Evolutionary conservation across 495 filamentous ascomycete genomes (phyloP), one percentile per base, ranked within the genome.

Genomic region (Hypoxylon lienhwacheense): DNA sequence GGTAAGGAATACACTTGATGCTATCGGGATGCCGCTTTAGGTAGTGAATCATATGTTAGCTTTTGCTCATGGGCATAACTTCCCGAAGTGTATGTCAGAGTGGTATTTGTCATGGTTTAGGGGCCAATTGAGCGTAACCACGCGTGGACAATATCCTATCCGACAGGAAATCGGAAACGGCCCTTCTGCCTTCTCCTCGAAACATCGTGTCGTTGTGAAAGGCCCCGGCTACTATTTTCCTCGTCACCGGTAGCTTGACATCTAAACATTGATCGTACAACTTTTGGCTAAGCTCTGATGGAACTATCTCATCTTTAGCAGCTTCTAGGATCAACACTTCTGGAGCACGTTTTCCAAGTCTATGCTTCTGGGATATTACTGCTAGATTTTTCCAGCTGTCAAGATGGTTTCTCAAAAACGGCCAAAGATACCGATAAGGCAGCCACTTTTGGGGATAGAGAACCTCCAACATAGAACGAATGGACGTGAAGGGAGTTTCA

Each of bases 361-460:
- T 35, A 46, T 61, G 60, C 12, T 56, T 58, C 24, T 45, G 31
- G 11, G 66, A 69, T 37, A 78, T 70, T 12, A 63, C 24, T 1
- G 55, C 65, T 29, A 77, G 21, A 57, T 76, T 76, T 37, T 62
- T 49, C 69, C 67, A 76, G 46, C 74, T 77, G 35, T 77, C 72
- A 26, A 77, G 56, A 26, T 75, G 71, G 25, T 70, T 77, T 21
- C 74, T 65, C 20, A 78, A 61, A 34, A 78, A 77, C 0, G 74
- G 76, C 73, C 76, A 77, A 2, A 78, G 65, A 26, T 77, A 61
- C 20, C 66, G 67, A 50, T 93, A 92, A 0, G 88, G 88, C 0
- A 92, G 69, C 89, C 89, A 92, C 52, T 81, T 86, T 61, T 92
- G 87, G 7, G 88, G 88, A 66, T 91, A 93, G 14, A 95, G 64